Evolutionary conservation across 306 rosid genomes (phyloP), one percentile per base, ranked within the genome.

Genomic region (Purshia tridentata): DNA sequence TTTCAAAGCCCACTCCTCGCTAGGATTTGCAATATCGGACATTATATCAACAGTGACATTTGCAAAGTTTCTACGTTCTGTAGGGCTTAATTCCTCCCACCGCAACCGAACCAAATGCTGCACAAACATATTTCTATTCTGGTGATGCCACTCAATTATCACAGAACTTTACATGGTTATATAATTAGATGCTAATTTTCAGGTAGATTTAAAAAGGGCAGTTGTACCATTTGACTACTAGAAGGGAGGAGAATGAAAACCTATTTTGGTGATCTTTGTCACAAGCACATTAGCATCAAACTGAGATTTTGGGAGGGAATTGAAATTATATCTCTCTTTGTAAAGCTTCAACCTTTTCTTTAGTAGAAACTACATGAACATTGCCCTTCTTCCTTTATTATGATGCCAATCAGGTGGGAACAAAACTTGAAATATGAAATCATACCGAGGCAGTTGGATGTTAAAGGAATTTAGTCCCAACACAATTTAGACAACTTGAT

Each of bases 101-200:
- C 99, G 83, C 56, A 91, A 80, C 46, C 99, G 90, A 50, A 94
- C 99, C 84, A 94, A 84, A 84, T 94, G 96, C 99, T 94, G 90
- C 67, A 74, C 2, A 63, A 72, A 48, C 74, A 77, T 35, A 76
- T n/a, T 77, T 35, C 75, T 45, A 46, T 69, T 60, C 42, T 45
- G 50, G 67, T 54, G 73, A 77, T 44, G 7, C 51, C 46, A 64
- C n/a, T 59, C 41, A 52, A 20, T 13, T 67, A 59, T 47, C 58
- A 46, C 18, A 45, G n/a, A 53, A 76, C 29, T 47, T 49, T 12
- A 56, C 50, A 20, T 18, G 39, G 49, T 11, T 39, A 14, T 4
- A 19, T 1, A 51, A 15, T 2, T 50, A 50, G 22, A 49, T 50
- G 42, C 42, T 19, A 63, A 29, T 18, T 5, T 55, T 12, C n/a